Conservation (phyloP, 2,329 filamentous ascomycete species). For the Pyrenochaeta sp. region DNA sequence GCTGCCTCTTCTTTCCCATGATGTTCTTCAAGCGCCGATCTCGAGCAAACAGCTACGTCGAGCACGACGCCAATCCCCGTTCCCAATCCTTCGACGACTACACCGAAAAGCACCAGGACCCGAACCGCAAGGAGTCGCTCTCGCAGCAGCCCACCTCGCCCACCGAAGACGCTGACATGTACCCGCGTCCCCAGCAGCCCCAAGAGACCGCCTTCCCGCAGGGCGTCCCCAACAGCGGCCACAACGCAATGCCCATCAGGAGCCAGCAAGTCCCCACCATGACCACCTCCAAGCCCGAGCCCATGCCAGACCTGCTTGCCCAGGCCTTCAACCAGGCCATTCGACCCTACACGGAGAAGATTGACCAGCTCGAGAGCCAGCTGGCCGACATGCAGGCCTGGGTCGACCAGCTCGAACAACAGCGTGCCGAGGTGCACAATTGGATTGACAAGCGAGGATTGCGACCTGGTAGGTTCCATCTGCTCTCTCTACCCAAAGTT, state of each 20-base stretch:
- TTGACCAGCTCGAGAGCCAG: conserved; percentile 60
- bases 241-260: conserved; percentile 31
- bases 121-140: conserved; percentile 46
- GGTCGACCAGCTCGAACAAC: conserved; percentile 59
- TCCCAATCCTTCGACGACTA: conserved; percentile 50
- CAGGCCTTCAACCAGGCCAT: conserved; percentile 63
- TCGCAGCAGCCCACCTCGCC: conserved; percentile 37
- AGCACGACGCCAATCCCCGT: conserved; percentile 53
- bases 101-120: conserved; percentile 50
- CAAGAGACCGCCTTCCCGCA: conserved; percentile 43
- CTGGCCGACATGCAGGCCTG: conserved; percentile 59
- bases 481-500: not conserved
- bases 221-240: conserved; percentile 23
- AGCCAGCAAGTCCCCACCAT: conserved; percentile 33
- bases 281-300: conserved; percentile 43
- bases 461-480: conserved; percentile 54
- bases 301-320: conserved; percentile 59
- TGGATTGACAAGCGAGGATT: conserved; percentile 65
- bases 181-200: conserved; percentile 52
- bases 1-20: conserved; percentile 35
- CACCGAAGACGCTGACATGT: conserved; percentile 51
- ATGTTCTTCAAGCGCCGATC: conserved; percentile 61
- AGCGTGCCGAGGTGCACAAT: conserved; percentile 60
- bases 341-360: conserved; percentile 60
- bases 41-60: conserved; percentile 57